phyloP scores from a whole-genome alignment of 2,329 filamentous ascomycete genomes.

The Blumeriella jaapii region DNA sequence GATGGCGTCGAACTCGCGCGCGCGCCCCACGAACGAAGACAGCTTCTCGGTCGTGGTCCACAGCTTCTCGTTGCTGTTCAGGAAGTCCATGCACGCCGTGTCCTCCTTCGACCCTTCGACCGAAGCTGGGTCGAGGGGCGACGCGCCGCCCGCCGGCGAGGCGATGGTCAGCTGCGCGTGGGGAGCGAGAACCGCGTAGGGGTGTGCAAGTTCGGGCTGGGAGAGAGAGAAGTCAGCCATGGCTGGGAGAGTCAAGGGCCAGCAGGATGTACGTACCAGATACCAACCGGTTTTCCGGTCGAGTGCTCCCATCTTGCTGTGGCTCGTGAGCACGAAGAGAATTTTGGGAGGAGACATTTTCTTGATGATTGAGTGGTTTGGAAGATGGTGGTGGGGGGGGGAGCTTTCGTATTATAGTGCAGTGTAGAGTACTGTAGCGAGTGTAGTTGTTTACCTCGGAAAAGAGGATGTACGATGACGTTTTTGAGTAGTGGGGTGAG shows the following conservation, averaged over 20 bases:
- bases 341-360: slow-evolving; percentile 34
- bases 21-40: slow-evolving; percentile 34
- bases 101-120: slow-evolving; percentile 33
- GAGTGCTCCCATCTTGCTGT: slow-evolving; percentile 20
- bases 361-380: slow-evolving; percentile 1
- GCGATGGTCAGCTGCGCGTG: slow-evolving; percentile 33
- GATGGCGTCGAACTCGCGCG: slow-evolving; percentile 41
- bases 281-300: slow-evolving; percentile 42
- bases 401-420: too few relatives aligned
- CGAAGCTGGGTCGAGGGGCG: slow-evolving; percentile 35
- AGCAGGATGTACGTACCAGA: slow-evolving; percentile 29
- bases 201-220: slow-evolving; percentile 39
- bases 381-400: too few relatives aligned
- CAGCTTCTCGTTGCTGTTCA: slow-evolving; percentile 41
- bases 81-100: slow-evolving; percentile 28
- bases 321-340: slow-evolving; percentile 41
- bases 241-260: too few relatives aligned
- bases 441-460: too few relatives aligned
- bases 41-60: slow-evolving; percentile 35
- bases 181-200: slow-evolving; percentile 32
- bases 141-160: slow-evolving; percentile 33
- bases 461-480: too few relatives aligned
- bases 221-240: slow-evolving; percentile 3
- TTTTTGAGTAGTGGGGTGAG: too few relatives aligned
- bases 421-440: too few relatives aligned